phyloP scores from a whole-genome alignment of 1,139 yeast genomes.

The Citeromyces siamensis region DNA sequence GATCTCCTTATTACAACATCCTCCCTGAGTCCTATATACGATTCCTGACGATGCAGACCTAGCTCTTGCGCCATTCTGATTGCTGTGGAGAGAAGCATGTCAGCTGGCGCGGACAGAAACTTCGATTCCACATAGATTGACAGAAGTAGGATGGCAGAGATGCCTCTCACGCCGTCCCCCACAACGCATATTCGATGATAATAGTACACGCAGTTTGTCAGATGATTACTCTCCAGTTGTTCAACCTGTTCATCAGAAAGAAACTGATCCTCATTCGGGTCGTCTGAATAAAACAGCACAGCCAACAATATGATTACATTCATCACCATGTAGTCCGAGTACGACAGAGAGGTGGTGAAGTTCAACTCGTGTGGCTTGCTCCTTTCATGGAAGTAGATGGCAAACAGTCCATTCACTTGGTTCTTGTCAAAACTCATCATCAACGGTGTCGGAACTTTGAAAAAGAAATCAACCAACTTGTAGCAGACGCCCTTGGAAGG shows the following conservation, averaged over 20 bases:
- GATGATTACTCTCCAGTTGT: slow-evolving; percentile 8
- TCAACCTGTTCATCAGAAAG: slow-evolving; percentile 8
- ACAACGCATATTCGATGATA: slow-evolving; percentile 33
- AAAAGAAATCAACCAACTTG: slow-evolving; percentile 7
- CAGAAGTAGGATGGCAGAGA: slow-evolving; percentile 36
- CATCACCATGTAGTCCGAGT: slow-evolving; percentile 17
- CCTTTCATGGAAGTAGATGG: not conserved
- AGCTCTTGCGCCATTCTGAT: slow-evolving; percentile 49
- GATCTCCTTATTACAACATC: slow-evolving; percentile 28
- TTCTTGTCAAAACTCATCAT: not conserved
- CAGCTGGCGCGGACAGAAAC: slow-evolving; percentile 28
- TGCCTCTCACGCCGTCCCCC: slow-evolving; percentile 36
- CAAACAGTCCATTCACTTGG: slow-evolving; percentile 1
- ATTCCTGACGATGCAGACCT: slow-evolving; percentile 53
- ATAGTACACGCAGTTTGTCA: slow-evolving; percentile 28
- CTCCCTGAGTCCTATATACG: slow-evolving; percentile 23
- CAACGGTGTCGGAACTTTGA: not conserved
- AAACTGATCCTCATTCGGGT: not conserved
- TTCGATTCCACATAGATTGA: slow-evolving; percentile 32
- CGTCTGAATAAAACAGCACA: slow-evolving; percentile 6
- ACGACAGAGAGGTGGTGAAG: slow-evolving; percentile 6
- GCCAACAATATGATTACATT: slow-evolving; percentile 13
- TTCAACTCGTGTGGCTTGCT: slow-evolving; percentile 5
- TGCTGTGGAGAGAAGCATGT: slow-evolving; percentile 35
- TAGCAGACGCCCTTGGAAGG: slow-evolving; percentile 16